Conservation (phyloP, 2,329 filamentous ascomycete species). For the Emergomyces africanus region DNA sequence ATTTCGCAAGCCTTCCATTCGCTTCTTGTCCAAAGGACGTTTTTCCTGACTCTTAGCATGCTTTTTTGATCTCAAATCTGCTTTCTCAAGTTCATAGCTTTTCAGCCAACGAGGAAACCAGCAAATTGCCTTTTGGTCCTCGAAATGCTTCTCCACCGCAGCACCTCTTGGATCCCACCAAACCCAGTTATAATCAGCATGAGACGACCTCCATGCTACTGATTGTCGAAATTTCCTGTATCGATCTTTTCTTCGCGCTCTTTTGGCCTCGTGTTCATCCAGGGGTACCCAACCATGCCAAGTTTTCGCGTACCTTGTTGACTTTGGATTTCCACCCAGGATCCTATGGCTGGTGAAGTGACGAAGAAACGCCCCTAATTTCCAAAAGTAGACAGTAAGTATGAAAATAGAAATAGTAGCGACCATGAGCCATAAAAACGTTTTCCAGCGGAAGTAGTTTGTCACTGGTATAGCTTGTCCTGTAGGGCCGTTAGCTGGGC, state of each 20-base stretch:
- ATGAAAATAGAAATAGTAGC: constrained; percentile 28
- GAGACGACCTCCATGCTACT: constrained; percentile 23
- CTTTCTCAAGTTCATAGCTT: constrained; percentile 16
- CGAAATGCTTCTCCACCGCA: constrained; percentile 8
- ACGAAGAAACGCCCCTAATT: constrained; percentile 24
- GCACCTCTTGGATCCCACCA: constrained; percentile 29
- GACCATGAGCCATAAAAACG: constrained; percentile 22
- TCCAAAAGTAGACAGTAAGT: constrained; percentile 27
- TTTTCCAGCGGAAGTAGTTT: constrained; percentile 18
- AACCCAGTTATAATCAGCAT: constrained; percentile 25
- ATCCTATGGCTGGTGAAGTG: constrained; percentile 24
- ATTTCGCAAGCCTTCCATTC: not conserved
- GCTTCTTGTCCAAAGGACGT: not conserved
- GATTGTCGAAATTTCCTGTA: constrained; percentile 15
- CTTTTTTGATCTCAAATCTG: constrained; percentile 18
- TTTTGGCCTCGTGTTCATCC: constrained; percentile 20
- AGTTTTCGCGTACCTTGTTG: constrained; percentile 25
- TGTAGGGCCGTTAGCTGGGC: constrained; percentile 15
- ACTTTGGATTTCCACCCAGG: constrained; percentile 18
- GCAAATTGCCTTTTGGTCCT: constrained; percentile 9
- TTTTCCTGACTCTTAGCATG: not conserved
- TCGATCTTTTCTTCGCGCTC: constrained; percentile 12
- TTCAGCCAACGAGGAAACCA: constrained; percentile 18
- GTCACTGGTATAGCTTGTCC: constrained; percentile 13
- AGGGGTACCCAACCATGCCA: constrained; percentile 32